Conservation (phyloP, 805 yeast genomes). For the Lipomyces kockii region DNA sequence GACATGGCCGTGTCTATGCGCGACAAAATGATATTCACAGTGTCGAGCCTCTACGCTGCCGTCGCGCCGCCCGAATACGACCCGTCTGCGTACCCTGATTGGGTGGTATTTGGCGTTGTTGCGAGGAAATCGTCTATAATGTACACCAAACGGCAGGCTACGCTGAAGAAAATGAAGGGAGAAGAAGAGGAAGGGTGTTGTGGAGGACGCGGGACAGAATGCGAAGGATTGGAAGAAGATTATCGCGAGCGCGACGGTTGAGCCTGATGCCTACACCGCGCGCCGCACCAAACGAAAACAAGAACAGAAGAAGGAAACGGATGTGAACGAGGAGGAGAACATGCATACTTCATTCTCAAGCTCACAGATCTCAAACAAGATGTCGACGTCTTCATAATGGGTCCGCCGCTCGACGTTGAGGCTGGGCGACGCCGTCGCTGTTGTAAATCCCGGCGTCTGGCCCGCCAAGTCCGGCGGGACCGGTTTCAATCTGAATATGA, state of each 20-base stretch:
- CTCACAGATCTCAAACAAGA: constrained; percentile 70
- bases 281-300: background rate
- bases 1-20: constrained; percentile 49
- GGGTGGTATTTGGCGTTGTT: constrained; percentile 76
- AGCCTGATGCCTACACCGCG: background rate
- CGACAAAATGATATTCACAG: constrained; percentile 59
- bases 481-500: constrained; percentile 62
- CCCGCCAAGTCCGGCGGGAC: constrained; percentile 41
- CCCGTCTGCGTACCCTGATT: constrained; percentile 74
- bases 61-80: constrained; percentile 69
- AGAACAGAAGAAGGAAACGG: background rate
- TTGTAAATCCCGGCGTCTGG: constrained; percentile 73
- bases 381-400: constrained; percentile 67
- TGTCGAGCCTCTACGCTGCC: constrained; percentile 65
- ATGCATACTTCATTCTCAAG: constrained; percentile 57
- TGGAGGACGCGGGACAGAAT: background rate
- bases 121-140: constrained; percentile 60
- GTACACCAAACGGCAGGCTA: constrained; percentile 34
- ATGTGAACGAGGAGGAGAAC: constrained; percentile 8
- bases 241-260: constrained; percentile 5
- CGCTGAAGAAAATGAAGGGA: background rate
- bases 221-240: background rate
- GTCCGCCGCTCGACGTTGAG: constrained; percentile 64
- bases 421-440: constrained; percentile 73
- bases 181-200: background rate